Base-by-base conservation (phyloP, 306 rosid species). In the Oemleria cerasiformis region DNA sequence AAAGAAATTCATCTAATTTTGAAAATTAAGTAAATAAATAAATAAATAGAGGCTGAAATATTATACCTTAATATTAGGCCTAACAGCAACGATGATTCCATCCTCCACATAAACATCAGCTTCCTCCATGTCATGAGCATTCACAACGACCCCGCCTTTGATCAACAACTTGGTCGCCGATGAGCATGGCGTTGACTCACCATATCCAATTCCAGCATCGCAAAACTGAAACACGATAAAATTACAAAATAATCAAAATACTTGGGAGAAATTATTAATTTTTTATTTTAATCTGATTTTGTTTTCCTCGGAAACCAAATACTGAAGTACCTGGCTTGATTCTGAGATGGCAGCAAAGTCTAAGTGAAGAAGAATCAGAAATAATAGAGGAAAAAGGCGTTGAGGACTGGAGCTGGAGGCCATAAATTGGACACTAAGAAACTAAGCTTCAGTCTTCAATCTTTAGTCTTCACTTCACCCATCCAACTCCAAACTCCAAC, bases 81-180 rank as follows among this genome's bases (percentile, higher is more conserved):
- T 80, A 47, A 93, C 86, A 19, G 94, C 85, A 71, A 91, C 76
- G 59, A 91, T 87, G 62, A 88, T 76, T 15, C 94, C 98, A 65
- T 86, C 89, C 71, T 88, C 89, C 7, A 93, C 87, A 75, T 90
- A 93, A 70, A 93, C 97, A 81, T 90, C 97, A 48, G 98, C 96
- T 68, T 84, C 16, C 71, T 93, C 92, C 78, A 70, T 86, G 15
- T 78, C 84, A 62, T 90, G 90, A 77, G 97, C 96, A 77, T 93
- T 93, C 38, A 88, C 96, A 11, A 93, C 94, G 5, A 79, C 82
- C 21, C 96, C 97, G 3, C 96, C 96, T 73, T 86, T 93, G 51
- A 93, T 88, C 86, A 93, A 74, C 74, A 93, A 61, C 84, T 86
- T 69, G 21, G 59, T 88, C 15, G 90, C 54, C 11, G 75, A 55